Evolutionary conservation across 1,139 yeast species (phyloP), one percentile per base, ranked within the genome.

Genomic region (Taphrina communis): DNA sequence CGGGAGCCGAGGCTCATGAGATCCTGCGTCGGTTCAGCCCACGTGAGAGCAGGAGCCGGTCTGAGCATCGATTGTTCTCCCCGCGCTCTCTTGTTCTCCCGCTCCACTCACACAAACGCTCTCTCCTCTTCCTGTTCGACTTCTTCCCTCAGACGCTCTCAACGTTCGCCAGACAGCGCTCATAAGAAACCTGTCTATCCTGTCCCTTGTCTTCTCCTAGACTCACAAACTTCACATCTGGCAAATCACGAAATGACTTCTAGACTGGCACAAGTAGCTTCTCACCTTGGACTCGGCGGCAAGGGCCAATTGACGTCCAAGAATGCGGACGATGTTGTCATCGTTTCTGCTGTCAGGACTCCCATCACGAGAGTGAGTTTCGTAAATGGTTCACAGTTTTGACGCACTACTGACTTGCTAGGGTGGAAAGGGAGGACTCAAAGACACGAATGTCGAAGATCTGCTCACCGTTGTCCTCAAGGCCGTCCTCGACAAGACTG

Each of bases 281-380:
- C 61, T n/a, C 67, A 63, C 48, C 55, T 63, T 46, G 67, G 67
- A 25, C 61, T 63, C 56, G 67, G 67, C 48, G 67, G 61, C 61
- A 55, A 55, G 41, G 59, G 61, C 11, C 61, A 56, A 42, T 31
- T 63, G 60, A 63, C 67, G 25, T 44, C 61, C 9, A 52, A 65
- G 68, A 46, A 46, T 51, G 88, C 94, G 38, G 92, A 89, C 75
- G 97, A 91, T 77, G 94, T 90, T 44, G 96, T 91, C 62, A 86
- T 91, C 72, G 90, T 89, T 61, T 89, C 86, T 65, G 97, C 97
- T 62, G 88, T 89, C 83, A 86, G 98, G 81, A 89, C 97, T 7
- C 95, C 97, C 57, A 82, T 90, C 73, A 86, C 96, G 7, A 25
- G 67, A 12, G 67, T 57, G 14, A 53, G 62, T 19, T 11, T 8